phyloP scores from a whole-genome alignment of 495 filamentous ascomycete species.

The Xylaria nigripes region DNA sequence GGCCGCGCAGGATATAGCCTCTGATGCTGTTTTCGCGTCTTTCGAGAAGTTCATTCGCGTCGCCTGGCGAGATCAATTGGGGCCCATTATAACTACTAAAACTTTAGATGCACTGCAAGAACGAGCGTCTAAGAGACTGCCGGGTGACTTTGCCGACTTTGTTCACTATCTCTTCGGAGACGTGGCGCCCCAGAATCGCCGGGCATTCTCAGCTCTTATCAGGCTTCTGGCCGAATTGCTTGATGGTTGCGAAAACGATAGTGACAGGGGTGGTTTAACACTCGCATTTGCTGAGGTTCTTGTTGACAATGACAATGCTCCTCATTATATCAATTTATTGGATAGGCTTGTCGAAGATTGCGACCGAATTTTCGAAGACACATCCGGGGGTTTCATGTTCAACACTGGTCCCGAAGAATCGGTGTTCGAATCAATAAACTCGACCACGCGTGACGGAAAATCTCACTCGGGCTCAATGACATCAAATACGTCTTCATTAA shows the following conservation, averaged over 20 bases:
- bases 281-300: conserved; percentile 86
- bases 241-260: conserved; percentile 90
- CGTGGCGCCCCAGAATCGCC: conserved; percentile 84
- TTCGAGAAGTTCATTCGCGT: conserved; percentile 90
- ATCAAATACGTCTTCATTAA: conserved; percentile 70
- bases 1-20: conserved; percentile 61
- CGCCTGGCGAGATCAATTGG: conserved; percentile 85
- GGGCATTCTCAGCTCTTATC: conserved; percentile 76
- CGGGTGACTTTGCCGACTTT: conserved; percentile 76
- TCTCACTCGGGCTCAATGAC: conserved; percentile 44
- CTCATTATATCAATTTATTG: conserved; percentile 80
- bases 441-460: conserved; percentile 35
- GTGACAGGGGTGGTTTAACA: conserved; percentile 82
- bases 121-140: conserved; percentile 63
- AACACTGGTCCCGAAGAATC: conserved; percentile 26
- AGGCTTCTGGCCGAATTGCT: conserved; percentile 81
- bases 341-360: conserved; percentile 91
- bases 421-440: conserved; percentile 41
- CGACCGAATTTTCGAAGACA: conserved; percentile 76
- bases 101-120: conserved; percentile 61
- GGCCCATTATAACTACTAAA: conserved; percentile 60
- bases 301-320: conserved; percentile 64
- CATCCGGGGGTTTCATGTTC: conserved; percentile 34
- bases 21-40: conserved; percentile 85
- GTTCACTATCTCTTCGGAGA: conserved; percentile 68